Evolutionary conservation across 2,329 filamentous ascomycete species (phyloP).

Genomic region (Apiospora aurea): DNA sequence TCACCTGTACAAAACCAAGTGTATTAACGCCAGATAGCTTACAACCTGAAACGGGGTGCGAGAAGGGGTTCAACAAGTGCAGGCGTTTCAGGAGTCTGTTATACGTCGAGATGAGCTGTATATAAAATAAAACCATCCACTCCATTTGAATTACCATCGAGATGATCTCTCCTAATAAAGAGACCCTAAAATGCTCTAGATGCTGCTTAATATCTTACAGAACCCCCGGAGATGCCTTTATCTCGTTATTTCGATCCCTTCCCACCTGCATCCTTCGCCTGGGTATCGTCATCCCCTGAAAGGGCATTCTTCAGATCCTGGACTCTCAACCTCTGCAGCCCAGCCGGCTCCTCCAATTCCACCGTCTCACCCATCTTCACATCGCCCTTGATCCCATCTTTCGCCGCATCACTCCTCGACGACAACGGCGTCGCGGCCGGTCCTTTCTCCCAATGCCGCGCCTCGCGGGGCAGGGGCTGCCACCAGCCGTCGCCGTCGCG

Average conservation of each 20-base stretch:
- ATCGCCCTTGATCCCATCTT: constrained; percentile 40
- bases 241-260: neutral
- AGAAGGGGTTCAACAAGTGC: neutral
- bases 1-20: neutral
- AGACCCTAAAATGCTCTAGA: neutral
- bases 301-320: constrained; percentile 37
- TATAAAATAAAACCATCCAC: neutral
- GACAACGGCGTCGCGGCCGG: constrained; percentile 31
- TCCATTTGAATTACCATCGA: neutral
- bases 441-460: constrained; percentile 69
- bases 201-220: neutral
- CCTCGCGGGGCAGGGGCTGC: constrained; percentile 68
- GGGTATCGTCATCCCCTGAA: constrained; percentile 22
- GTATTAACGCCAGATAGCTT: neutral
- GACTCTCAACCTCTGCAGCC: constrained; percentile 46
- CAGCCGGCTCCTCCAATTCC: constrained; percentile 52
- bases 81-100: neutral
- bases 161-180: neutral
- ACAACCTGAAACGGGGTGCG: neutral
- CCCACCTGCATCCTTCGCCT: neutral
- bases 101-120: neutral
- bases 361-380: constrained; percentile 49
- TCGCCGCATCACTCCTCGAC: constrained; percentile 31
- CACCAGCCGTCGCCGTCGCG: constrained; percentile 69
- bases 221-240: neutral